Evolutionary conservation across 306 rosid species (phyloP).

Genomic region (Sechiopsis laciniata): DNA sequence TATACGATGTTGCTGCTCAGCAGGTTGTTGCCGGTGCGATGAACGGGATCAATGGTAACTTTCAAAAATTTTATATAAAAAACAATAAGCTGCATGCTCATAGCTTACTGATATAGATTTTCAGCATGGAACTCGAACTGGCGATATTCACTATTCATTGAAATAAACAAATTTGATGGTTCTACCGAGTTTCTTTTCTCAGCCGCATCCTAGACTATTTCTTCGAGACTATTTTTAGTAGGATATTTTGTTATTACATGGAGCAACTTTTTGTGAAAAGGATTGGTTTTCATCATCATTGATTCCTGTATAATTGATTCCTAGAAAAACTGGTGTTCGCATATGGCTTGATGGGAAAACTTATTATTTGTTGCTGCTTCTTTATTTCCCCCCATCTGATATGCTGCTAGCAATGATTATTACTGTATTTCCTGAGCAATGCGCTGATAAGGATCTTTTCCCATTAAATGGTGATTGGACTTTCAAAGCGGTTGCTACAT

Average conservation of each 20-base stretch:
- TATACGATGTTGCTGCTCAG: slow-evolving; percentile 46
- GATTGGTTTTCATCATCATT: slow-evolving; percentile 1
- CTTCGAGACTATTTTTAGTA: background rate
- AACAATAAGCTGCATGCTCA: background rate
- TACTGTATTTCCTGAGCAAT: slow-evolving; percentile 4
- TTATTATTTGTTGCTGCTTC: background rate
- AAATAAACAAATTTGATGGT: background rate
- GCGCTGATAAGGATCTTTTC: background rate
- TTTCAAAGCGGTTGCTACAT: background rate
- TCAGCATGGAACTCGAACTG: background rate
- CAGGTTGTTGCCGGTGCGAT: slow-evolving; percentile 40
- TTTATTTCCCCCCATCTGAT: background rate
- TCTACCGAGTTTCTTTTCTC: background rate
- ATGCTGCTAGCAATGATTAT: slow-evolving; percentile 5
- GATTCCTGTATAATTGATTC: background rate
- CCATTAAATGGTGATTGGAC: background rate
- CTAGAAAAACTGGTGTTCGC: background rate
- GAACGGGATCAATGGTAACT: slow-evolving; percentile 44
- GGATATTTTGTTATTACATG: background rate
- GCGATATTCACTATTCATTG: background rate
- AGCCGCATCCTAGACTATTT: background rate
- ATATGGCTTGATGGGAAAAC: background rate
- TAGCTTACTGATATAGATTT: background rate
- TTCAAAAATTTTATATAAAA: too few species aligned
- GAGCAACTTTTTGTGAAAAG: background rate